These are phyloP conservation scores for Furcasterigmium furcatum DNA, from an alignment of 2,329 filamentous ascomycete species.

Conservation along the genomic window DNA sequence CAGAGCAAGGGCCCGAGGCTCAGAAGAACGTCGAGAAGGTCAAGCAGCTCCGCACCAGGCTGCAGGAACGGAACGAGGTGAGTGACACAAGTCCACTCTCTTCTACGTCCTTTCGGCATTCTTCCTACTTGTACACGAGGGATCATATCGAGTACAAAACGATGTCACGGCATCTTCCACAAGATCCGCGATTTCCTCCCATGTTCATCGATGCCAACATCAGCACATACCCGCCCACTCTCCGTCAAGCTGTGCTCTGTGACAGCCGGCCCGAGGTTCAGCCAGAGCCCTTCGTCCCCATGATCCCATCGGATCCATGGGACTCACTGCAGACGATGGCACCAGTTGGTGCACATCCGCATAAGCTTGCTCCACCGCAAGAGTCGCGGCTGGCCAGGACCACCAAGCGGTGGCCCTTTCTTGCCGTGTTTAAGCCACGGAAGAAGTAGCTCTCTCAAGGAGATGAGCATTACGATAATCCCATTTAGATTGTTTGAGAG, in stretches of 20 bases:
- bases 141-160: background rate
- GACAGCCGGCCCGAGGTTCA: constrained; percentile 6
- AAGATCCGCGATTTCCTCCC: background rate
- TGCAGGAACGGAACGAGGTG: constrained; percentile 58
- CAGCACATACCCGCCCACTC: constrained; percentile 2
- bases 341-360: too few species aligned
- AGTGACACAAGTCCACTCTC: constrained; percentile 23
- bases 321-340: too few species aligned
- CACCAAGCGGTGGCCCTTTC: too few species aligned
- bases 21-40: constrained; percentile 49
- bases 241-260: constrained; percentile 2
- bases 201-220: background rate
- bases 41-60: constrained; percentile 52
- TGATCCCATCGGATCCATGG: background rate
- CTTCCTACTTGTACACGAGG: background rate
- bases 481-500: too few species aligned
- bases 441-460: too few species aligned
- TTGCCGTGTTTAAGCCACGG: too few species aligned
- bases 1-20: constrained; percentile 28
- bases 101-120: background rate
- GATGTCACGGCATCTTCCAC: background rate
- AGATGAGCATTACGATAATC: too few species aligned
- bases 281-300: background rate
- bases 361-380: too few species aligned
- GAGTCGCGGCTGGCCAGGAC: too few species aligned